Evolutionary conservation across 441 rosid genomes (phyloP), one percentile per base, ranked within the genome.

Genomic region (Kokia cookei): DNA sequence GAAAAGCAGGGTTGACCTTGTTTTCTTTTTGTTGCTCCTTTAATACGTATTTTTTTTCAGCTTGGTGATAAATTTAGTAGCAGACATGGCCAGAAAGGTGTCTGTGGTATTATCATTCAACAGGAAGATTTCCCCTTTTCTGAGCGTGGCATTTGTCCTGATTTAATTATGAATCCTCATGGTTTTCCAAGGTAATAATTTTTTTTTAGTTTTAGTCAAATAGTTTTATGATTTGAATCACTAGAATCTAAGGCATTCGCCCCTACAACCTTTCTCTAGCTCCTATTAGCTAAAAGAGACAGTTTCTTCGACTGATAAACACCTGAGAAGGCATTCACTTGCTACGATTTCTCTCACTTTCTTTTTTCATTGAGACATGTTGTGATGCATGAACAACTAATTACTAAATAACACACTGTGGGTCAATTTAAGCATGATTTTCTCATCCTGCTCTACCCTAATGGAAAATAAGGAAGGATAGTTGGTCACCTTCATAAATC

Each of bases 81-180:
- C 83, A 89, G 98, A 77, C 99, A 96, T 84, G 98, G 99, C 73
- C 97, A 93, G 80, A 93, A 96, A 85, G 97, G 98, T 86, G 97
- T 96, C 3, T 93, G 98, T 82, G 99, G 99, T 70, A 91, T 91
- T 76, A 93, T 96, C 51, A 71, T 96, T 80, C 96, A 88, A 74
- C 99, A 96, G 78, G 99, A 96, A 89, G 99, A 93, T 78, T 90
- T 93, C 77, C 98, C 98, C 59, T 93, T 93, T 83, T 92, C 97
- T 69, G 98, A 93, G 78, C 97, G 93, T 79, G 99, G 99, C 66
- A 87, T 96, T 77, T 96, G 98, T 80, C 96, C 98, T 74, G 99
- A 96, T 86, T 83, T 96, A 74, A 96, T 93, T 73, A 96, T 96
- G 97, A 96, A 96, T 67, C 99, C 98, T 74, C 98, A 96, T 89